Conservation (phyloP, 1,284 basidiomycete genomes). For the Ustilago curta region DNA sequence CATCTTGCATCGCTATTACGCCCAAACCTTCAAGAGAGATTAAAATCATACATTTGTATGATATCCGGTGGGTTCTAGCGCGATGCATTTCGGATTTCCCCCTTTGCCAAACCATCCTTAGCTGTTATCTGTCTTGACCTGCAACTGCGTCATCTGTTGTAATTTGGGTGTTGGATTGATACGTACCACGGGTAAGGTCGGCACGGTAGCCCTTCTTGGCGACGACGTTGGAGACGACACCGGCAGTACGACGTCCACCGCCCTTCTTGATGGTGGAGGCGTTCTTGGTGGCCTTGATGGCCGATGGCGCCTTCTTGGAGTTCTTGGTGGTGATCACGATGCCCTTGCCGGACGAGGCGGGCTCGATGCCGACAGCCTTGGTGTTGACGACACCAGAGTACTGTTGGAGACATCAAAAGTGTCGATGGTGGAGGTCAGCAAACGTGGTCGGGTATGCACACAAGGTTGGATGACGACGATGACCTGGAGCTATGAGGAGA, state of each 20-base stretch:
- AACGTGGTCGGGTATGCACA: neutral
- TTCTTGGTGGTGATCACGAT: constrained; percentile 65
- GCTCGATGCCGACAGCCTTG: constrained; percentile 65
- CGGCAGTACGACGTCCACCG: constrained; percentile 60
- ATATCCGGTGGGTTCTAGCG: constrained; percentile 69
- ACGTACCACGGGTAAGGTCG: constrained; percentile 64
- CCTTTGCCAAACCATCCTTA: neutral
- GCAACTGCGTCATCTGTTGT: neutral
- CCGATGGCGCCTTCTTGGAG: constrained; percentile 52
- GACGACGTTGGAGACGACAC: constrained; percentile 62
- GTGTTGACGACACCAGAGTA: constrained; percentile 65
- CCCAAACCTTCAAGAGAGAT: constrained; percentile 63
- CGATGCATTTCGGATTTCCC: constrained; percentile 45
- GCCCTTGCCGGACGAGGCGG: constrained; percentile 55
- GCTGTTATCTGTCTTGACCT: neutral
- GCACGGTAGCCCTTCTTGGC: constrained; percentile 67
- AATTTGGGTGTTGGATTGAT: neutral
- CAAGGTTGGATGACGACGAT: neutral
- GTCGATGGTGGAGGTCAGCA: constrained; percentile 18
- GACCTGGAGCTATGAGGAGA: constrained; percentile 6
- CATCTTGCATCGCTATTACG: constrained; percentile 68
- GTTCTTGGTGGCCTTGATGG: constrained; percentile 53
- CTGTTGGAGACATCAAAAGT: constrained; percentile 23
- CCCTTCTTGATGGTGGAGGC: constrained; percentile 55
- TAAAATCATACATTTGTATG: constrained; percentile 3